phyloP scores from a whole-genome alignment of 305 asterid species.

The Petunia hybrid region DNA sequence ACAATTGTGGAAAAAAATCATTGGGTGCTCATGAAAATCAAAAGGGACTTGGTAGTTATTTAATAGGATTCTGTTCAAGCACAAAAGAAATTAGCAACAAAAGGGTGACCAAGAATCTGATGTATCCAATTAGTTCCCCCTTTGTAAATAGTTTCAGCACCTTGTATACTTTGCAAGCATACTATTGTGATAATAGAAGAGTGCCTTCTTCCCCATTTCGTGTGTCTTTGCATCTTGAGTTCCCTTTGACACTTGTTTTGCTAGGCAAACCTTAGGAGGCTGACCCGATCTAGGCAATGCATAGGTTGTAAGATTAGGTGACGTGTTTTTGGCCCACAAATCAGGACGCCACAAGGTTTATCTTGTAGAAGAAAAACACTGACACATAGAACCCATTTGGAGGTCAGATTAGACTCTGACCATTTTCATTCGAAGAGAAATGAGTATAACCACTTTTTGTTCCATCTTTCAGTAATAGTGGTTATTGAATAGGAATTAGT shows the following conservation, averaged over 20 bases:
- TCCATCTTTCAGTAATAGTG: not conserved
- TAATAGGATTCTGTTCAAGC: not conserved
- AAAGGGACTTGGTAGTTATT: not conserved
- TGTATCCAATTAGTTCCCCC: not conserved
- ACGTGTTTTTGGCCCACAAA: too few relatives aligned
- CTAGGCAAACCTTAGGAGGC: too few relatives aligned
- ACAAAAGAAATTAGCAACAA: not conserved
- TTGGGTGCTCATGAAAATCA: not conserved
- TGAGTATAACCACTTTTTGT: not conserved
- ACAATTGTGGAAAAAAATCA: not conserved
- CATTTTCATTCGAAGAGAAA: not conserved
- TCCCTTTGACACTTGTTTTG: too few relatives aligned
- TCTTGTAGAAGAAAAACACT: slow-evolving; percentile 5
- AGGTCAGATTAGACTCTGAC: slow-evolving; percentile 4
- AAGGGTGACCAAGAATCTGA: not conserved
- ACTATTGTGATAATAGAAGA: too few relatives aligned
- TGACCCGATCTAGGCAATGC: too few relatives aligned
- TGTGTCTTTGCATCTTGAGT: too few relatives aligned
- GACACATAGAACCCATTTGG: not conserved
- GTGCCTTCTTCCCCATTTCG: too few relatives aligned
- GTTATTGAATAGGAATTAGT: not conserved
- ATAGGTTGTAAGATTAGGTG: too few relatives aligned
- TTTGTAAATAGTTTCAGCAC: too few relatives aligned
- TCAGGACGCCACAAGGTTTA: too few relatives aligned
- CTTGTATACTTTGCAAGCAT: too few relatives aligned